Evolutionary conservation across 2,329 filamentous ascomycete species (phyloP).

Genomic region (Coniochaeta ligniaria): DNA sequence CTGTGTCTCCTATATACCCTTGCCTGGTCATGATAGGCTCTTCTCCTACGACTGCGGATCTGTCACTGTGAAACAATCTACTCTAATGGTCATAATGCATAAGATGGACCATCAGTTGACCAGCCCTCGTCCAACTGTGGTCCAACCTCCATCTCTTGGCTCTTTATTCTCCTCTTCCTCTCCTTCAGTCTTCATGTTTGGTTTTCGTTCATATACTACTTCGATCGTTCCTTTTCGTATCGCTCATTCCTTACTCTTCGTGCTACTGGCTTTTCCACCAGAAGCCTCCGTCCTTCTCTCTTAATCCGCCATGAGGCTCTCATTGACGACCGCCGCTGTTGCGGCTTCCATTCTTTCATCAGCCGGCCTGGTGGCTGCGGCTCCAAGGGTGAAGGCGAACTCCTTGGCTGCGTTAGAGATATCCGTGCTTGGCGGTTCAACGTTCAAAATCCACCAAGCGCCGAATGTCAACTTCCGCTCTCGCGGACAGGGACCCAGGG

Average conservation of each 20-base stretch:
- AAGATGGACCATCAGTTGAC: constrained; percentile 6
- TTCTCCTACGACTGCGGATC: constrained; percentile 2
- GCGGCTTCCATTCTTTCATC: constrained; percentile 23
- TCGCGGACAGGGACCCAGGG: constrained; percentile 26
- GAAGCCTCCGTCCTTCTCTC: constrained; percentile 4
- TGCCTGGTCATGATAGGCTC: constrained; percentile 6
- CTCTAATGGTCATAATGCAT: constrained; percentile 4
- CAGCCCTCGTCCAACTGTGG: not conserved
- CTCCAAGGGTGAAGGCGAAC: constrained; percentile 15
- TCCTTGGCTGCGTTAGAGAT: constrained; percentile 20
- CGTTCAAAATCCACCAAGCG: constrained; percentile 30
- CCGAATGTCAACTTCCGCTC: constrained; percentile 28
- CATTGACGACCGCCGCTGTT: constrained; percentile 22
- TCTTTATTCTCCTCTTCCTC: constrained; percentile 2
- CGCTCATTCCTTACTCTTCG: constrained; percentile 10
- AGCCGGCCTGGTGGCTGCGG: constrained; percentile 19
- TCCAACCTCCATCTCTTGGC: not conserved
- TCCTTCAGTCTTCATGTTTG: not conserved
- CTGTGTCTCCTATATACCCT: constrained; percentile 1
- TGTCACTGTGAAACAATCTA: constrained; percentile 8
- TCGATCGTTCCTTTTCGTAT: constrained; percentile 1
- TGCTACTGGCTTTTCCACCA: not conserved
- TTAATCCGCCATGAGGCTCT: constrained; percentile 23
- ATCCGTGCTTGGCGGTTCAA: constrained; percentile 28
- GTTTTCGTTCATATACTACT: not conserved